Evolutionary conservation across 352 stramenopile genomes (phyloP).

Genomic region (Phytophthora aleatoria): DNA sequence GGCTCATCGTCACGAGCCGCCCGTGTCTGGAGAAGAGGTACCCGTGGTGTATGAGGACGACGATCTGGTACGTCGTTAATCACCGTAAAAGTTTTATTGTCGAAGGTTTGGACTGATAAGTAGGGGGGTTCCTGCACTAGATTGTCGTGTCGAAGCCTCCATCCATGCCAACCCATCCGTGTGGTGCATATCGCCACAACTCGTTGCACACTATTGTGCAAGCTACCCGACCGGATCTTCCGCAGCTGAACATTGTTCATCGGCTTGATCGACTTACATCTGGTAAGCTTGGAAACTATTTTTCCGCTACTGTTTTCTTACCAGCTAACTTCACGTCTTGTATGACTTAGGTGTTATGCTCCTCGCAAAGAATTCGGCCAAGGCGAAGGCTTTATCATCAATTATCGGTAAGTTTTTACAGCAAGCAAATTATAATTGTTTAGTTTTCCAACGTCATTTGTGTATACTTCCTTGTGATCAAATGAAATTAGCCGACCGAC

Average conservation of each 20-base stretch:
- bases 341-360: conserved; percentile 66
- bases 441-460: conserved; percentile 2
- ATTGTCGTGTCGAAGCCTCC: conserved; percentile 90
- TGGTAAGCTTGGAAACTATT: conserved; percentile 41
- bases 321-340: not conserved
- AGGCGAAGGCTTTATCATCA: conserved; percentile 71
- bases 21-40: conserved; percentile 87
- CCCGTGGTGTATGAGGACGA: conserved; percentile 79
- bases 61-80: conserved; percentile 54
- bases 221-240: conserved; percentile 69
- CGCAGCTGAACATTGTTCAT: conserved; percentile 91
- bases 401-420: conserved; percentile 63
- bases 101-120: conserved; percentile 2
- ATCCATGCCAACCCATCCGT: conserved; percentile 95
- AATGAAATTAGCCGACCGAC: conserved; percentile 53
- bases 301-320: not conserved
- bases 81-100: not conserved
- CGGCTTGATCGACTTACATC: conserved; percentile 97
- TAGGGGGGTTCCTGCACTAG: conserved; percentile 31
- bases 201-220: conserved; percentile 89
- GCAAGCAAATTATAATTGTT: not conserved
- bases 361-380: conserved; percentile 77
- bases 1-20: conserved; percentile 97
- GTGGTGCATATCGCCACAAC: conserved; percentile 95
- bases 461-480: not conserved